phyloP scores from a whole-genome alignment of 2,329 filamentous ascomycete species.

The Rhinocladiella mackenziei region DNA sequence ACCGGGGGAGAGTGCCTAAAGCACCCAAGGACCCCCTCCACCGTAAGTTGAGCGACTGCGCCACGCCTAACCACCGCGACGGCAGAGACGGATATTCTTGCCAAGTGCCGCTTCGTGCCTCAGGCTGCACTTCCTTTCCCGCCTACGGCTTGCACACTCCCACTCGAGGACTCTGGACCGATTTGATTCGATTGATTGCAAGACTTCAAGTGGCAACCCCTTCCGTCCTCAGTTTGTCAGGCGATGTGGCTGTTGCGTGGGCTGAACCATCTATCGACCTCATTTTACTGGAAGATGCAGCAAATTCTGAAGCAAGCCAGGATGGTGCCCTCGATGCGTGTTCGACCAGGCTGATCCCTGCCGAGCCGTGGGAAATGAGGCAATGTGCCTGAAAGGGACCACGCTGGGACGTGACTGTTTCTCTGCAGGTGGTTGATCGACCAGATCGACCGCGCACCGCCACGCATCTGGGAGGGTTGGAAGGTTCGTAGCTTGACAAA shows the following conservation, averaged over 20 bases:
- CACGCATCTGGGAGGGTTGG: constrained; percentile 8
- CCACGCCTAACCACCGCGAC: constrained; percentile 16
- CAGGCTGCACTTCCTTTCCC: too few relatives aligned
- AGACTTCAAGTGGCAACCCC: too few relatives aligned
- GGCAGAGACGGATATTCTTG: too few relatives aligned
- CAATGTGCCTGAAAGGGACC: neutral
- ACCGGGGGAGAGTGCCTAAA: too few relatives aligned
- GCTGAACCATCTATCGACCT: neutral
- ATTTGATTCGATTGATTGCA: too few relatives aligned
- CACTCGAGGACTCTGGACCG: too few relatives aligned
- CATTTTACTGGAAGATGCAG: constrained; percentile 8
- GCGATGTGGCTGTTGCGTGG: constrained; percentile 11
- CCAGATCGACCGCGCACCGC: constrained; percentile 20
- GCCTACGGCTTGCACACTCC: too few relatives aligned
- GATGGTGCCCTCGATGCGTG: neutral
- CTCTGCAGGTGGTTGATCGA: constrained; percentile 13
- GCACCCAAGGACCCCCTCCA: neutral
- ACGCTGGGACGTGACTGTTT: too few relatives aligned
- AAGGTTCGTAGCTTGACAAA: neutral
- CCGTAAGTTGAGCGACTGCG: constrained; percentile 9
- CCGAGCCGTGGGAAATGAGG: neutral
- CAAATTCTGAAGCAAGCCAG: constrained; percentile 1
- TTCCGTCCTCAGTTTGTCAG: too few relatives aligned
- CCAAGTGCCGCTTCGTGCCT: too few relatives aligned
- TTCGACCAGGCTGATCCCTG: constrained; percentile 6